Percentiles rank a stretch among this genome's conserved stretches.
Conservation (phyloP, 164 flowering plant genomes). For the Sextonia rubra region DNA sequence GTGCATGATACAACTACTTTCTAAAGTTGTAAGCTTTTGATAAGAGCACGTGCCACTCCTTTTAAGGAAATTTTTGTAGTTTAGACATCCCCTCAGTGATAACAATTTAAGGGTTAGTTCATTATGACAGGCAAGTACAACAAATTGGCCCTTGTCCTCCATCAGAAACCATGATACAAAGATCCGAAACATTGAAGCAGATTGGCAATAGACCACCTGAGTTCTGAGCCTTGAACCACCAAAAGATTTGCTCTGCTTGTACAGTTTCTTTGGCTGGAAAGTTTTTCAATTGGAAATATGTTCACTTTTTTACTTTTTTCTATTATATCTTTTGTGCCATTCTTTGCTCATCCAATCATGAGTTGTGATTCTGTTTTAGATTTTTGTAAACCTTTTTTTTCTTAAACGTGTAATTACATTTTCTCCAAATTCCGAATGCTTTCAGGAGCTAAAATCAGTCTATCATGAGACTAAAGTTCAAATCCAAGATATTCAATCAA, state of each 20-base stretch:
- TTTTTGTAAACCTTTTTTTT: conserved; percentile 4
- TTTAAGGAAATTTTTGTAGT: neutral
- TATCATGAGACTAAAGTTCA: conserved; percentile 40
- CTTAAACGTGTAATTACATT: neutral
- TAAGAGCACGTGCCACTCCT: neutral
- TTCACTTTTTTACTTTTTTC: no score
- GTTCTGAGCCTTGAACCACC: neutral
- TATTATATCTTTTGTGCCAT: neutral
- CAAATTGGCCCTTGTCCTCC: neutral
- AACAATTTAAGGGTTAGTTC: neutral
- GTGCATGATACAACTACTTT: neutral
- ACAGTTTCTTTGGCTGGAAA: neutral
- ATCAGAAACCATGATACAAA: neutral
- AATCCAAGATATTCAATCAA: conserved; percentile 34
- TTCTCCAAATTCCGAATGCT: neutral
- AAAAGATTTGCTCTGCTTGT: neutral
- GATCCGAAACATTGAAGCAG: neutral
- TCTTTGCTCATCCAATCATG: neutral
- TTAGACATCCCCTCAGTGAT: neutral
- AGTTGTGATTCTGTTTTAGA: neutral
- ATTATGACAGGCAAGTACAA: neutral
- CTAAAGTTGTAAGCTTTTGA: no score
- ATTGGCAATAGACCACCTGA: neutral
- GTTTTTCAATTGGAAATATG: neutral
- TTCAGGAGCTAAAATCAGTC: conserved; percentile 53